These are phyloP conservation scores for Xanthoconium separans DNA, from an alignment of 1,284 basidiomycete species.

Conservation along the genomic window DNA sequence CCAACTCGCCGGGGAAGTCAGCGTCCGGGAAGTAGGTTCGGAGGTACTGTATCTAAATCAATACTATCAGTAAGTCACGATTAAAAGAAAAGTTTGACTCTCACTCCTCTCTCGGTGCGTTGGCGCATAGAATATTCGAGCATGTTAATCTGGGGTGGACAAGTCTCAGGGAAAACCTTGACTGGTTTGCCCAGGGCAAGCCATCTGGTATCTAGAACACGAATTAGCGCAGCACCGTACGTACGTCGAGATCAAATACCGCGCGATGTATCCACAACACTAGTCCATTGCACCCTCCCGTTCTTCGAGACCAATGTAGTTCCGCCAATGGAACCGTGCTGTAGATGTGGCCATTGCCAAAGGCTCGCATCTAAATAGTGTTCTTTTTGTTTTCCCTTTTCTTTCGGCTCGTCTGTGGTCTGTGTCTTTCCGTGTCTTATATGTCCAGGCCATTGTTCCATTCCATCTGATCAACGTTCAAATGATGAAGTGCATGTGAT, in stretches of 20 bases:
- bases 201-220: constrained; percentile 22
- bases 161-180: constrained; percentile 58
- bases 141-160: constrained; percentile 34
- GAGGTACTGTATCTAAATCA: constrained; percentile 60
- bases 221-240: constrained; percentile 2
- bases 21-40: constrained; percentile 67
- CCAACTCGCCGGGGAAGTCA: constrained; percentile 63
- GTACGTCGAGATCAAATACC: constrained; percentile 14
- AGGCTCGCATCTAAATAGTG: constrained; percentile 6
- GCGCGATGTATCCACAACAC: constrained; percentile 34
- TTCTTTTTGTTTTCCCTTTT: constrained; percentile 26
- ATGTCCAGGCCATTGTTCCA: constrained; percentile 67
- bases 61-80: constrained; percentile 4
- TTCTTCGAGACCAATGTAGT: constrained; percentile 46
- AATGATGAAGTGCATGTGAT: neutral
- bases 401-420: constrained; percentile 2
- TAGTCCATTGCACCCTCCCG: constrained; percentile 54
- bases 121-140: constrained; percentile 39
- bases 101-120: constrained; percentile 62
- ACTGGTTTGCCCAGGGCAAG: constrained; percentile 30
- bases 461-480: constrained; percentile 50
- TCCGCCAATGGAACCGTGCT: constrained; percentile 54
- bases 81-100: constrained; percentile 14
- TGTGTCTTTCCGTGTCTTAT: constrained; percentile 27
- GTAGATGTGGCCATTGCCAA: constrained; percentile 51